A percentile compares a stretch with the other conserved stretches of the same genome.
Evolutionary conservation across 352 stramenopile species (phyloP).

Genomic region (Pythium oligandrum): DNA sequence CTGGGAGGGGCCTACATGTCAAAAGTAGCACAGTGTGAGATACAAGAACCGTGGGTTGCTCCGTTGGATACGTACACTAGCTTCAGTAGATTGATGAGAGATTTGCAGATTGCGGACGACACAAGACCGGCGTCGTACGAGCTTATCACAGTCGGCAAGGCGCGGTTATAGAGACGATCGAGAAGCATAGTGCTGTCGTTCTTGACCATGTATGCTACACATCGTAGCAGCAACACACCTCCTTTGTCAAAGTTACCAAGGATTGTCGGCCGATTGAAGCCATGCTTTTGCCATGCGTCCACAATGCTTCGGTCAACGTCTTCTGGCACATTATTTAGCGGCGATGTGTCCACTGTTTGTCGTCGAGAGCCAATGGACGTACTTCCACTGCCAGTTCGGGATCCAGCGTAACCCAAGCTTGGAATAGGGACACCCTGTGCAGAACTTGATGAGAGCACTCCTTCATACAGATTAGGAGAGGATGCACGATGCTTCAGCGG

Average conservation of each 20-base stretch:
- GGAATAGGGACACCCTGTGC: no score
- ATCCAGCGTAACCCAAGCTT: neutral
- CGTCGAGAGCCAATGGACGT: constrained; percentile 17
- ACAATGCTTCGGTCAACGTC: constrained; percentile 33
- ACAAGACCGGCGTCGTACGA: constrained; percentile 72
- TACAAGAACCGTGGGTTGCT: constrained; percentile 1
- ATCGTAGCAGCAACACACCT: constrained; percentile 61
- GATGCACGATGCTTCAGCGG: constrained; percentile 22
- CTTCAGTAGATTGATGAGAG: constrained; percentile 67
- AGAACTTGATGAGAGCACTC: neutral
- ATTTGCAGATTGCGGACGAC: constrained; percentile 60
- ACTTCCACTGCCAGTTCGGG: constrained; percentile 15
- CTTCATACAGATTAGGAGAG: constrained; percentile 19
- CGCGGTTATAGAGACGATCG: constrained; percentile 41
- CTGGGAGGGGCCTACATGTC: constrained; percentile 37
- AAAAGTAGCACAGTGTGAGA: constrained; percentile 7
- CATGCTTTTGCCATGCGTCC: constrained; percentile 69
- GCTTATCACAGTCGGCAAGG: constrained; percentile 44
- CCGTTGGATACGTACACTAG: constrained; percentile 42
- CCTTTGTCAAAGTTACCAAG: constrained; percentile 78
- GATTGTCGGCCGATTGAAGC: constrained; percentile 58
- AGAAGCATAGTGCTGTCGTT: constrained; percentile 35
- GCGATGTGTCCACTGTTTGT: constrained; percentile 24
- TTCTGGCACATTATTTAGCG: constrained; percentile 17
- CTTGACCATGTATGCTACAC: constrained; percentile 63